Conservation (phyloP, 2,329 filamentous ascomycete species). For the Botryosphaeria agaves region DNA sequence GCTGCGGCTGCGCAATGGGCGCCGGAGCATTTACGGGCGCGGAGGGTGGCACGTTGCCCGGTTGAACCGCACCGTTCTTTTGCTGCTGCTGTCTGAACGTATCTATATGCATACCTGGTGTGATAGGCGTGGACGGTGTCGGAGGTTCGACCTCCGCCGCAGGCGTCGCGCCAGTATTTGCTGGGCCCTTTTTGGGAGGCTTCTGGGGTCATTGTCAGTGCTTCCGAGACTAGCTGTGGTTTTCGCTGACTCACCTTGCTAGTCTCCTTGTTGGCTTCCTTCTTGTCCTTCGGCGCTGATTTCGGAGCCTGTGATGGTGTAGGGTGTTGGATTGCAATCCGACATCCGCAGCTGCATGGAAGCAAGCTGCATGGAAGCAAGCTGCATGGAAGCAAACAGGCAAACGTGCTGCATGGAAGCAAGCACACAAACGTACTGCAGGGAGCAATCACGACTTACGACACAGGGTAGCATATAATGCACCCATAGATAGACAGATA, state of each 20-base stretch:
- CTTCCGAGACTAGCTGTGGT: neutral
- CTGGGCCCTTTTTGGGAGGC: slow-evolving; percentile 20
- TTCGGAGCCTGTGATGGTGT: slow-evolving; percentile 62
- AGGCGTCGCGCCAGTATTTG: slow-evolving; percentile 20
- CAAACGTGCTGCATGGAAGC: too few relatives aligned
- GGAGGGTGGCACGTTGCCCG: slow-evolving; percentile 6
- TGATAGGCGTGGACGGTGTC: slow-evolving; percentile 30
- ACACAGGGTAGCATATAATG: too few relatives aligned
- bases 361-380: too few relatives aligned
- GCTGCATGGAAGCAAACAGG: too few relatives aligned
- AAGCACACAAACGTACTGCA: too few relatives aligned
- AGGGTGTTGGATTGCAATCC: slow-evolving; percentile 20
- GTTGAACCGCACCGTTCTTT: slow-evolving; percentile 16
- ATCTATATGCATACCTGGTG: slow-evolving; percentile 23
- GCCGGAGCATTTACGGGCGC: slow-evolving; percentile 1
- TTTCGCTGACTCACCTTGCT: slow-evolving; percentile 47
- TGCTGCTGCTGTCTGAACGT: slow-evolving; percentile 19
- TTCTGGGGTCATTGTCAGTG: slow-evolving; percentile 12
- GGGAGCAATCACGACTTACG: too few relatives aligned
- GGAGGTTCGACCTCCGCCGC: slow-evolving; percentile 24
- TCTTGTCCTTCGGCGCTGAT: slow-evolving; percentile 55
- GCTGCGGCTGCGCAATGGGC: neutral
- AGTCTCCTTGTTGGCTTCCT: slow-evolving; percentile 42
- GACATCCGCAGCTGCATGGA: neutral
- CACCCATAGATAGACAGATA: too few relatives aligned